phyloP scores from a whole-genome alignment of 2,329 filamentous ascomycete genomes.

The Teratosphaeria nubilosa region DNA sequence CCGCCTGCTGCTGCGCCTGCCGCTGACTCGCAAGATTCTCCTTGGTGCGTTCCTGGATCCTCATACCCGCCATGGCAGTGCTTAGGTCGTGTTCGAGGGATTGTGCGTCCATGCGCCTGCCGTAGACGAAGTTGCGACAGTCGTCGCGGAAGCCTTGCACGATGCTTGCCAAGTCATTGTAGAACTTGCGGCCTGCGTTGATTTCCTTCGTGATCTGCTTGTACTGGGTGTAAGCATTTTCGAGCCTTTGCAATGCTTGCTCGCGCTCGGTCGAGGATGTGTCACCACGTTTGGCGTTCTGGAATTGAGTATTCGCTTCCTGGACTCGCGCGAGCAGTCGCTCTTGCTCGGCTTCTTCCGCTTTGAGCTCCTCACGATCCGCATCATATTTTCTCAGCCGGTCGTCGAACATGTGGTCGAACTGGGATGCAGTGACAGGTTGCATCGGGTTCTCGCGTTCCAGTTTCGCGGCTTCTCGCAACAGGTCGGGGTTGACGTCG shows the following conservation, averaged over 20 bases:
- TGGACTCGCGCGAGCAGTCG: constrained; percentile 58
- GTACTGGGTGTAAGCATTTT: constrained; percentile 90
- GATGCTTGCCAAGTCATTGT: constrained; percentile 87
- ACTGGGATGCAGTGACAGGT: constrained; percentile 75
- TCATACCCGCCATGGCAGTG: constrained; percentile 50
- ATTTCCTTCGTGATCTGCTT: constrained; percentile 90
- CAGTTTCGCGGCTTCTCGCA: constrained; percentile 71
- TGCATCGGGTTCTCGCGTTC: constrained; percentile 81
- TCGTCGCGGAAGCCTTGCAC: constrained; percentile 78
- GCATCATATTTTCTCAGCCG: constrained; percentile 72
- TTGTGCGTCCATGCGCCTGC: constrained; percentile 70
- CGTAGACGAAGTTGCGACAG: constrained; percentile 65
- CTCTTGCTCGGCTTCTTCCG: constrained; percentile 69
- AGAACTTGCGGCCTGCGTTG: constrained; percentile 87
- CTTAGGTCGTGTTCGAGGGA: constrained; percentile 60
- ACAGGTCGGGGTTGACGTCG: constrained; percentile 74
- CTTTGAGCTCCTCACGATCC: constrained; percentile 60
- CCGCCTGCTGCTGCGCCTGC: constrained; percentile 24
- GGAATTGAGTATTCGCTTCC: constrained; percentile 69
- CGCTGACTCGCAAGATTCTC: constrained; percentile 29
- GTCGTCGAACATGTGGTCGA: constrained; percentile 81
- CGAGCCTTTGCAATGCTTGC: constrained; percentile 72
- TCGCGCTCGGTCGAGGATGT: constrained; percentile 65
- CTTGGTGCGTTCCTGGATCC: constrained; percentile 36
- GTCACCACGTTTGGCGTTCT: constrained; percentile 59